Evolutionary conservation across 2,329 filamentous ascomycete species (phyloP).

Genomic region (Fusarium fujikuroi): DNA sequence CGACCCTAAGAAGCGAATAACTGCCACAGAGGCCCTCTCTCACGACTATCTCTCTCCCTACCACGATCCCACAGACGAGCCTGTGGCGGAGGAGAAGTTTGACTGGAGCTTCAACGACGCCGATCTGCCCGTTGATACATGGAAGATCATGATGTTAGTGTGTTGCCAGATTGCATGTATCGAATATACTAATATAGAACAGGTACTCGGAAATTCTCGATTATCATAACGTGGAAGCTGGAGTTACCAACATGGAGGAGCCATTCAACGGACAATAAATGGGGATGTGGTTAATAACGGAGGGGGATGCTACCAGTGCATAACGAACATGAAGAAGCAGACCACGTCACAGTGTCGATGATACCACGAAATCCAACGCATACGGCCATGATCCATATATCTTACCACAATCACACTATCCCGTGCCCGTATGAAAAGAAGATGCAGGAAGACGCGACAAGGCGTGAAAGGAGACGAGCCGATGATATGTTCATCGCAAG

Average conservation of each 20-base stretch:
- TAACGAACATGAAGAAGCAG: slow-evolving; percentile 33
- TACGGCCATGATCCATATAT: slow-evolving; percentile 33
- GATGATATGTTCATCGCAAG: slow-evolving; percentile 5
- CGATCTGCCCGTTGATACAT: slow-evolving; percentile 96
- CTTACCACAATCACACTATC: slow-evolving; percentile 25
- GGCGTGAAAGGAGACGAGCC: slow-evolving; percentile 17
- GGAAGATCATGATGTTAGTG: slow-evolving; percentile 99
- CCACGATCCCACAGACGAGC: slow-evolving; percentile 97
- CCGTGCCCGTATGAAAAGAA: slow-evolving; percentile 29
- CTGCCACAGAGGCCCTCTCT: slow-evolving; percentile 83
- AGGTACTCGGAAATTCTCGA: slow-evolving; percentile 99
- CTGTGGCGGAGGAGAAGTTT: slow-evolving; percentile 95
- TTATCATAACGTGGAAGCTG: slow-evolving; percentile 90
- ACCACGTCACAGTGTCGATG: slow-evolving; percentile 44
- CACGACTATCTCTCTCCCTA: slow-evolving; percentile 97
- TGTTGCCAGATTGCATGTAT: background rate
- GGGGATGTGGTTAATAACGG: slow-evolving; percentile 49
- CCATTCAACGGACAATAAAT: slow-evolving; percentile 52
- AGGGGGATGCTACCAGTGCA: slow-evolving; percentile 32
- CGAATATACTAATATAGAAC: slow-evolving; percentile 26
- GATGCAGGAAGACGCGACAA: slow-evolving; percentile 26
- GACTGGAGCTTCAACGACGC: slow-evolving; percentile 99
- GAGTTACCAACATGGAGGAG: slow-evolving; percentile 52
- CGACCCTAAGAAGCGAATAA: slow-evolving; percentile 95
- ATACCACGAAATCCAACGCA: slow-evolving; percentile 51